Conservation (phyloP, 495 filamentous ascomycete genomes). For the Thozetella sp. region DNA sequence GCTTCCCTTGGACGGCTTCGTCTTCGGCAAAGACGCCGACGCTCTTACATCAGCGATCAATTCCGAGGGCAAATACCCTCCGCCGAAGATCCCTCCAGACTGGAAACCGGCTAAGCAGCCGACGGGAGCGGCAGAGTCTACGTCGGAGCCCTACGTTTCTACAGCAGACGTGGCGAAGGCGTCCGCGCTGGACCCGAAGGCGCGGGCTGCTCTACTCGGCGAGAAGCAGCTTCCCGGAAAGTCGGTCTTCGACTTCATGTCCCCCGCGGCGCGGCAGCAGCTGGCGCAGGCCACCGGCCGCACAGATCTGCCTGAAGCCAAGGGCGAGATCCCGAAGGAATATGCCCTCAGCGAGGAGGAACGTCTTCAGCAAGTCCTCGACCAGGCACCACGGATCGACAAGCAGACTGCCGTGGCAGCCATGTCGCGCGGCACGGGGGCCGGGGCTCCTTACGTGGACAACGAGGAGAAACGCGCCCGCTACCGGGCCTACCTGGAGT, state of each 20-base stretch:
- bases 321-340: slow-evolving; percentile 73
- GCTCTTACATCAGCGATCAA: slow-evolving; percentile 53
- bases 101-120: slow-evolving; percentile 74
- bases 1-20: slow-evolving; percentile 82
- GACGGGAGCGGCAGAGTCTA: slow-evolving; percentile 26
- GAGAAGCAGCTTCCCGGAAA: slow-evolving; percentile 85
- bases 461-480: slow-evolving; percentile 75
- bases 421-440: slow-evolving; percentile 69
- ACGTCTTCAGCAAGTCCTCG: slow-evolving; percentile 58
- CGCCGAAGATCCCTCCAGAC: slow-evolving; percentile 72
- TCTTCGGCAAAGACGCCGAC: slow-evolving; percentile 62
- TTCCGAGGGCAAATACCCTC: slow-evolving; percentile 66
- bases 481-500: slow-evolving; percentile 80
- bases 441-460: slow-evolving; percentile 85
- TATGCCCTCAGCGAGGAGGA: slow-evolving; percentile 61
- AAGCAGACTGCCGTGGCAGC: slow-evolving; percentile 74
- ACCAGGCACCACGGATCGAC: slow-evolving; percentile 70
- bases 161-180: slow-evolving; percentile 73
- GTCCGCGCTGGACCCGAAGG: slow-evolving; percentile 75
- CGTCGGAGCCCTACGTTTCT: slow-evolving; percentile 57
- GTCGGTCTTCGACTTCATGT: slow-evolving; percentile 94
- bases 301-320: slow-evolving; percentile 72
- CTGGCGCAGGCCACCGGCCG: slow-evolving; percentile 78
- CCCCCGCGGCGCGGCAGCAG: slow-evolving; percentile 74
- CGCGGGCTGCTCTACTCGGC: slow-evolving; percentile 80